These are phyloP conservation scores for Stagonosporopsis cucurbitacearum DNA, from an alignment of 2,329 filamentous ascomycete species.

Conservation along the genomic window DNA sequence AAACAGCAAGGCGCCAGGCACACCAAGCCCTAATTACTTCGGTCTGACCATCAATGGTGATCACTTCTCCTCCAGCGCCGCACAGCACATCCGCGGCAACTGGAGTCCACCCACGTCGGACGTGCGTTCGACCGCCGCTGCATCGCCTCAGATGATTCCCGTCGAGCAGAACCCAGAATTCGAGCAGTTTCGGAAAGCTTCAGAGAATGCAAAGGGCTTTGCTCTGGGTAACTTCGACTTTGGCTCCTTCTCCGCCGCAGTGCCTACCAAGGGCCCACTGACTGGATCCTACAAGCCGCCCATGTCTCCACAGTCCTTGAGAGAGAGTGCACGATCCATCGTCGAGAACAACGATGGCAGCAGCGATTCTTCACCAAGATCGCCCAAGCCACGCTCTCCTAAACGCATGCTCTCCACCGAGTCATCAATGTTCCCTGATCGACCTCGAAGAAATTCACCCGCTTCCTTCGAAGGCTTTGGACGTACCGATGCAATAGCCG, in stretches of 20 bases:
- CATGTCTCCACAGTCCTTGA: slow-evolving; percentile 46
- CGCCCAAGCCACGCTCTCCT: slow-evolving; percentile 52
- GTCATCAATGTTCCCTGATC: slow-evolving; percentile 50
- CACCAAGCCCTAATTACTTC: slow-evolving; percentile 83
- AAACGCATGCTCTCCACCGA: slow-evolving; percentile 58
- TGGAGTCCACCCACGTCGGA: slow-evolving; percentile 78
- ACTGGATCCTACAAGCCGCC: slow-evolving; percentile 31
- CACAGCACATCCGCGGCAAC: slow-evolving; percentile 69
- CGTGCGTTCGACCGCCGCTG: slow-evolving; percentile 71
- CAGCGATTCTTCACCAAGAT: slow-evolving; percentile 13
- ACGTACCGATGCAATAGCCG: slow-evolving; percentile 43
- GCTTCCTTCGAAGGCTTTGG: slow-evolving; percentile 51
- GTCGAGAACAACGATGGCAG: slow-evolving; percentile 28
- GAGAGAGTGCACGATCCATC: slow-evolving; percentile 25
- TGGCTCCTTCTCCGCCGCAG: slow-evolving; percentile 41
- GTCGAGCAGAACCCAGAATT: slow-evolving; percentile 82
- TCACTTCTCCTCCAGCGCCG: slow-evolving; percentile 65
- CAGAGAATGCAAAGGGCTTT: slow-evolving; percentile 64
- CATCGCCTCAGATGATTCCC: slow-evolving; percentile 72
- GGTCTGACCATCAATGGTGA: slow-evolving; percentile 71
- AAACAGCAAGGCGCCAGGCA: slow-evolving; percentile 39
- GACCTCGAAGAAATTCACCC: slow-evolving; percentile 56
- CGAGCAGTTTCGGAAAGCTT: slow-evolving; percentile 75
- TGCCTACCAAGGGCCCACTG: slow-evolving; percentile 26
- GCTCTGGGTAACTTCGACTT: slow-evolving; percentile 53